These are phyloP conservation scores for Glomus cerebriforme DNA, from an alignment of 192 early-diverging fungal species.

Conservation along the genomic window DNA sequence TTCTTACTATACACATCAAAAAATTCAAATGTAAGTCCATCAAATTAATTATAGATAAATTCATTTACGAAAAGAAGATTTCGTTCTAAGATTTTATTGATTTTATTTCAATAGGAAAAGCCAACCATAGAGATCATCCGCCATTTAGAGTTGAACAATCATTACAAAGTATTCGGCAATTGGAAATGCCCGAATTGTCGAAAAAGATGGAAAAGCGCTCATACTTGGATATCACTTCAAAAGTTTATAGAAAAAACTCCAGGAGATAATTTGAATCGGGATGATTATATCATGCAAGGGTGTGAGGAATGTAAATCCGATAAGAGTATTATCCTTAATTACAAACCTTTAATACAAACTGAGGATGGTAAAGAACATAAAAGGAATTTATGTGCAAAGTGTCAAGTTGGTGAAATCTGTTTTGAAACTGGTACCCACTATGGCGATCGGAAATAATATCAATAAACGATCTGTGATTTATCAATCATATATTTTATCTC, in stretches of 20 bases:
- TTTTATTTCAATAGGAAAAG: no score
- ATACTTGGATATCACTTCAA: constrained; percentile 32
- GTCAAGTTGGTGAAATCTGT: not conserved
- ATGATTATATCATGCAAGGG: constrained; percentile 2
- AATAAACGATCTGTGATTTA: no score
- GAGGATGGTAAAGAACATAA: not conserved
- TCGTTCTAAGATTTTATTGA: no score
- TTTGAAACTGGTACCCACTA: not conserved
- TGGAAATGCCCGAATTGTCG: constrained; percentile 6
- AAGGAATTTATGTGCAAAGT: constrained; percentile 6
- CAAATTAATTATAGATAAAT: no score
- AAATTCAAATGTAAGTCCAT: not conserved
- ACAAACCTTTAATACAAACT: not conserved
- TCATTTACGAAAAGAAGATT: no score
- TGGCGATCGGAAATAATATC: not conserved
- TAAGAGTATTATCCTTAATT: not conserved
- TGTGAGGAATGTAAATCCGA: not conserved
- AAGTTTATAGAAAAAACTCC: constrained; percentile 15
- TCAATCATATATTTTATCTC: no score
- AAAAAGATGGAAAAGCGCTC: constrained; percentile 22
- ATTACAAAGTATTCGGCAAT: constrained; percentile 11
- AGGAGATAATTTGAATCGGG: not conserved
- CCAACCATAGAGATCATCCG: not conserved
- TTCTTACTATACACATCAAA: not conserved
- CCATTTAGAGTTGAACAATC: not conserved